Evolutionary conservation across 108 stramenopile species (phyloP).

Genomic region (Cyclostephanos tholiformis): DNA sequence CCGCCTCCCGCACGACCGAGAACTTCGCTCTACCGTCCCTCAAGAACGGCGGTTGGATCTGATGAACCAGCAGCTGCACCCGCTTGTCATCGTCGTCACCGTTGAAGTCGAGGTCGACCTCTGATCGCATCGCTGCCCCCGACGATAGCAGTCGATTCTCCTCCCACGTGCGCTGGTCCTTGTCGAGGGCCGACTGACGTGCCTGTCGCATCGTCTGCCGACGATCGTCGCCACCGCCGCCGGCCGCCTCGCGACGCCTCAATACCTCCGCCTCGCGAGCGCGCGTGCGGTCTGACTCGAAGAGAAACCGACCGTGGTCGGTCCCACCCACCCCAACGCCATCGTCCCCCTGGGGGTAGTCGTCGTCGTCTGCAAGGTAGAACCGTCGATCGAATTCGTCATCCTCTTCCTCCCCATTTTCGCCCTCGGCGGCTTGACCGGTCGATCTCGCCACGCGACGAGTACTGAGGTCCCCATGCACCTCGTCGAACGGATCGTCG

Average conservation of each 20-base stretch:
- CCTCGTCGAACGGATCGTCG: constrained; percentile 35
- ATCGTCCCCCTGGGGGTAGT: constrained; percentile 36
- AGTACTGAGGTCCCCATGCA: constrained; percentile 19
- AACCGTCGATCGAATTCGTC: constrained; percentile 91
- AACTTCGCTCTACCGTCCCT: constrained; percentile 79
- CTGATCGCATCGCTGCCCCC: constrained; percentile 78
- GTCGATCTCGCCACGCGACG: constrained; percentile 17
- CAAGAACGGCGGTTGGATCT: constrained; percentile 97
- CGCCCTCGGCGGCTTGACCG: background rate
- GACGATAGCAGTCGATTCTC: constrained; percentile 89
- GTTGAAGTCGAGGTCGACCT: constrained; percentile 78
- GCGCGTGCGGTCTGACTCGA: constrained; percentile 73
- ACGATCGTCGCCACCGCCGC: constrained; percentile 9
- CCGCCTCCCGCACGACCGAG: constrained; percentile 81
- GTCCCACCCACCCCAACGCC: constrained; percentile 23
- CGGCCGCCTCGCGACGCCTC: constrained; percentile 43
- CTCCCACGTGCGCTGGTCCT: constrained; percentile 97
- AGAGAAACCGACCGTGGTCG: constrained; percentile 78
- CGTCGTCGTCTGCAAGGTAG: constrained; percentile 91
- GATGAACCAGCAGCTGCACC: constrained; percentile 89
- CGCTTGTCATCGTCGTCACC: constrained; percentile 69
- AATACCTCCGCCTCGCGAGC: constrained; percentile 87
- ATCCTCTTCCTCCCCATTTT: constrained; percentile 40
- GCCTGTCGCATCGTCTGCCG: constrained; percentile 43
- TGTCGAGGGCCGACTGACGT: constrained; percentile 73